Percentiles rank a stretch among this genome's conserved stretches.
phyloP scores from a whole-genome alignment of 176 grass and related monocot species.

The Oryza longistaminata region DNA sequence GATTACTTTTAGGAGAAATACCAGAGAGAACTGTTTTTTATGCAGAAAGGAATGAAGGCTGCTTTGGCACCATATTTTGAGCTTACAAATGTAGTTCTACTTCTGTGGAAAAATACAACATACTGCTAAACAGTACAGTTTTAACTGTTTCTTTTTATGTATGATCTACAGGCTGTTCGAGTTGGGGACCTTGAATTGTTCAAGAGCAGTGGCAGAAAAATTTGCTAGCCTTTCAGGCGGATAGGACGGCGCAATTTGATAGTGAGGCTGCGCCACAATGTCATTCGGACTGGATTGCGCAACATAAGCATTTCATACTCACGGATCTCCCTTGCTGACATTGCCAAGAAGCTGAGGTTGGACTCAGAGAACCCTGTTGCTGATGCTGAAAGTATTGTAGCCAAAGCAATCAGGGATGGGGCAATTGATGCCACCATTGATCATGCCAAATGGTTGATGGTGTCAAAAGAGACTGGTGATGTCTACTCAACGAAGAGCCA shows the following conservation, averaged over 20 bases:
- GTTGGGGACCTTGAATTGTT: conserved; percentile 86
- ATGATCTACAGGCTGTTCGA: conserved; percentile 63
- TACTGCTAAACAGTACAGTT: background rate
- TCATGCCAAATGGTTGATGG: conserved; percentile 78
- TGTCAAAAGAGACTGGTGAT: conserved; percentile 79
- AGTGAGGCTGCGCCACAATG: conserved; percentile 77
- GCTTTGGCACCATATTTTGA: conserved; percentile 82
- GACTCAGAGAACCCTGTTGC: conserved; percentile 61
- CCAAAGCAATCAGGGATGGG: conserved; percentile 80
- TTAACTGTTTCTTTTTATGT: conserved; percentile 36
- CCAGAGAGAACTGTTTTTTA: conserved; percentile 83
- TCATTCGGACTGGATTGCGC: conserved; percentile 82
- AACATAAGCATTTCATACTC: conserved; percentile 87
- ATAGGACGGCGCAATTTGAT: conserved; percentile 77
- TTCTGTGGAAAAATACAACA: background rate
- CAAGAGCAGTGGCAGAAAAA: conserved; percentile 71
- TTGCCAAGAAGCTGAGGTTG: conserved; percentile 78
- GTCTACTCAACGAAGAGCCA: conserved; percentile 91
- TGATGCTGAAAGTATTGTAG: conserved; percentile 82
- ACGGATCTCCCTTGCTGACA: conserved; percentile 77
- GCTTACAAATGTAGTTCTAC: conserved; percentile 70
- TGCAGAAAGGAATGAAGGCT: conserved; percentile 88
- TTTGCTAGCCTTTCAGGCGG: conserved; percentile 66
- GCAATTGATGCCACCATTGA: conserved; percentile 90
- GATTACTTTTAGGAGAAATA: conserved; percentile 75